Evolutionary conservation across 2,329 filamentous ascomycete genomes (phyloP).

Genomic region (Epichloe amarillans): DNA sequence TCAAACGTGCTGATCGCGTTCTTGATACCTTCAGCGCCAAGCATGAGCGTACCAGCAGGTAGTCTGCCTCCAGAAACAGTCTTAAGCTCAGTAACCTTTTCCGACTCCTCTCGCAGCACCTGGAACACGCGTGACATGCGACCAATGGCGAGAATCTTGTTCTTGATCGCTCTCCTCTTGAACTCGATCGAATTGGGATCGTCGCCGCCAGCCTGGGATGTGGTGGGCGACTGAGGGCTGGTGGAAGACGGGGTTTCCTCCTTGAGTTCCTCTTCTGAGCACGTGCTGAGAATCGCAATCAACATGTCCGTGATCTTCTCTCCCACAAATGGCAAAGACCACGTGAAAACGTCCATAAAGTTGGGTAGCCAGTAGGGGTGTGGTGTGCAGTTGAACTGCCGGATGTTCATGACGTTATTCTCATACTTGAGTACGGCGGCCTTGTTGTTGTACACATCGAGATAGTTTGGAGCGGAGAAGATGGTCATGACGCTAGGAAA

Average conservation of each 20-base stretch:
- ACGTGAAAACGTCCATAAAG: slow-evolving; percentile 99
- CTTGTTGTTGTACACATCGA: slow-evolving; percentile 99
- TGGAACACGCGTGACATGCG: slow-evolving; percentile 96
- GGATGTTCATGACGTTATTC: slow-evolving; percentile 99
- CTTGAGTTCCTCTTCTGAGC: slow-evolving; percentile 96
- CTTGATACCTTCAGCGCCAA: slow-evolving; percentile 96
- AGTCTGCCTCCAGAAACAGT: slow-evolving; percentile 86
- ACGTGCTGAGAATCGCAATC: slow-evolving; percentile 94
- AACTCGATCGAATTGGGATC: slow-evolving; percentile 84
- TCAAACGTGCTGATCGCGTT: slow-evolving; percentile 95
- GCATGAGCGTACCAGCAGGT: slow-evolving; percentile 91
- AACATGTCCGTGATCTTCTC: slow-evolving; percentile 99
- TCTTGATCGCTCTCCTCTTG: slow-evolving; percentile 95
- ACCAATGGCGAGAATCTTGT: slow-evolving; percentile 97
- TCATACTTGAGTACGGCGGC: slow-evolving; percentile 97
- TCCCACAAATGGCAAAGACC: slow-evolving; percentile 95
- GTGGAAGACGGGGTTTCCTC: slow-evolving; percentile 61
- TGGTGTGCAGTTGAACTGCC: slow-evolving; percentile 98
- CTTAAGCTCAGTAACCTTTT: slow-evolving; percentile 94
- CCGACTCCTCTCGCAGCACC: slow-evolving; percentile 91
- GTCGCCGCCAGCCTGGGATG: slow-evolving; percentile 24
- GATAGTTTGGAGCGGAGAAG: slow-evolving; percentile 96
- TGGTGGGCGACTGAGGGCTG: slow-evolving; percentile 48
- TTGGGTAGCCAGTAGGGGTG: slow-evolving; percentile 99
- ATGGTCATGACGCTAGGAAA: slow-evolving; percentile 99